phyloP scores from a whole-genome alignment of 345 rosid species.

The Eucalyptus curtisii region DNA sequence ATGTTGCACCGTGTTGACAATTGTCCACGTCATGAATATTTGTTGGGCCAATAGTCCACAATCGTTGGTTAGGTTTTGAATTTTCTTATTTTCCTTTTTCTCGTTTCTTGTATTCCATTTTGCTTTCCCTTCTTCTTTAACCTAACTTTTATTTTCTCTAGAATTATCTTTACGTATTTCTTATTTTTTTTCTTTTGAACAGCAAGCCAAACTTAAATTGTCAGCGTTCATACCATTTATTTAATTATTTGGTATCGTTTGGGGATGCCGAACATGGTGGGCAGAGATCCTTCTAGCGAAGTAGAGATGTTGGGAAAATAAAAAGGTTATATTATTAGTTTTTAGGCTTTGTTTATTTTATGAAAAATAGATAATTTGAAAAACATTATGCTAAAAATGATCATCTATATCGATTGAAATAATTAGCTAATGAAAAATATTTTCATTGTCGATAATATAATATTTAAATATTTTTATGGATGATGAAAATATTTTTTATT shows the following conservation, averaged over 20 bases:
- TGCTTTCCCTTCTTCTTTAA: neutral
- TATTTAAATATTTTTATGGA: too few species aligned
- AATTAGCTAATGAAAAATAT: too few species aligned
- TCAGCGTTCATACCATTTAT: neutral
- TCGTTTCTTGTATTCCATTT: neutral
- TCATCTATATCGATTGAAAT: fast-evolving
- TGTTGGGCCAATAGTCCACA: neutral
- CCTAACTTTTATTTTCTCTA: neutral
- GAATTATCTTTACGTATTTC: neutral
- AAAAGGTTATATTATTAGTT: neutral
- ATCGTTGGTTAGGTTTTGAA: neutral
- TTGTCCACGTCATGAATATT: neutral
- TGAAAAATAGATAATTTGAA: neutral
- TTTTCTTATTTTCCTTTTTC: neutral
- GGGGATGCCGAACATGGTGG: neutral
- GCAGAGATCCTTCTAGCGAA: neutral
- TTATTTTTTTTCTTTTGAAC: neutral
- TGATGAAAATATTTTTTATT: too few species aligned
- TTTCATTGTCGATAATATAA: too few species aligned
- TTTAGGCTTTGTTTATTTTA: too few species aligned
- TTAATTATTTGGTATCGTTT: neutral
- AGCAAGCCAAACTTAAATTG: neutral
- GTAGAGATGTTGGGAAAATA: neutral
- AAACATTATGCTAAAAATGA: too few species aligned
- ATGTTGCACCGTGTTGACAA: neutral